phyloP scores from a whole-genome alignment of 352 stramenopile species.

The Lagenidium sp. region DNA sequence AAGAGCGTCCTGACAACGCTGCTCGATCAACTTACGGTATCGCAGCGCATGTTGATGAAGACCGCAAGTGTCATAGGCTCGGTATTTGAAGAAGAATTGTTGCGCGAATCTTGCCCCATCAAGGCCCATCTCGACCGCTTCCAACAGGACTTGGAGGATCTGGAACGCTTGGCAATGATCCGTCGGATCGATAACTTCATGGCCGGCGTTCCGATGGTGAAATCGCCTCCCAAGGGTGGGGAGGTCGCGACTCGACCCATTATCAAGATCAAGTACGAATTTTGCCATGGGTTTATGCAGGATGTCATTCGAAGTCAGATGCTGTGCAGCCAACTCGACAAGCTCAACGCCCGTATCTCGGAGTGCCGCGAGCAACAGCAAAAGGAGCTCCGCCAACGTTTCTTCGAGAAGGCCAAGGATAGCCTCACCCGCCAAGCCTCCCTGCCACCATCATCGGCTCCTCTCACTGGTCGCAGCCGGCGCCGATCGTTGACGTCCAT shows the following conservation, averaged over 20 bases:
- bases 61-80: conserved; percentile 74
- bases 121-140: conserved; percentile 60
- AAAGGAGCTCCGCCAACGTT: conserved; percentile 62
- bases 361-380: conserved; percentile 72
- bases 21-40: conserved; percentile 75
- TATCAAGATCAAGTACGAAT: conserved; percentile 80
- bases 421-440: conserved; percentile 35
- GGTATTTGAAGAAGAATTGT: conserved; percentile 65
- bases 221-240: neutral
- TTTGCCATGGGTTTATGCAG: conserved; percentile 81
- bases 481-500: conserved; percentile 28
- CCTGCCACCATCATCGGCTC: conserved; percentile 5
- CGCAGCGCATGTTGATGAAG: conserved; percentile 83
- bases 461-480: conserved; percentile 11
- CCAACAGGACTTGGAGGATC: conserved; percentile 51
- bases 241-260: neutral
- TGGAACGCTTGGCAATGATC: conserved; percentile 72
- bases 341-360: conserved; percentile 54
- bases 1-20: conserved; percentile 81
- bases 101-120: conserved; percentile 64
- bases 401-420: conserved; percentile 67
- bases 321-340: conserved; percentile 75
- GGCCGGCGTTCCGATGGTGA: conserved; percentile 31
- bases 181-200: conserved; percentile 72
- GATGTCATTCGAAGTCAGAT: conserved; percentile 77